A percentile compares a stretch with the other conserved stretches of the same genome.
Conservation (phyloP, 2,329 filamentous ascomycete genomes). For the Myotisia sp. region DNA sequence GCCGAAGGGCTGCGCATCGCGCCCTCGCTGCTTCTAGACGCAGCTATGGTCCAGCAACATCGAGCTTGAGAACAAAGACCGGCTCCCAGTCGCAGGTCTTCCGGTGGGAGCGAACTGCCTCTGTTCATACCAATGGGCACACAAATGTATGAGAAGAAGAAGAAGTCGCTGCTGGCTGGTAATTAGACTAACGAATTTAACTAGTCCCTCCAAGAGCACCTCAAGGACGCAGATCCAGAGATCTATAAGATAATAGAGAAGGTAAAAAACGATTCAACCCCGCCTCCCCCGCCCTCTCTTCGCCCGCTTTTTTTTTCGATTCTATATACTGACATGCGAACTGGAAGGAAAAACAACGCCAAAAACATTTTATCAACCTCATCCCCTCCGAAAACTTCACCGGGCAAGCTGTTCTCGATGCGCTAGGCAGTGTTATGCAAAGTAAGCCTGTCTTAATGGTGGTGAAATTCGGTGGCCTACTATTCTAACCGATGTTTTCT, state of each 20-base stretch:
- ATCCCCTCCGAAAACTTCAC: constrained; percentile 95
- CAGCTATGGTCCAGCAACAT: too few species aligned
- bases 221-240: constrained; percentile 72
- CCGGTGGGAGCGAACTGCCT: constrained; percentile 27
- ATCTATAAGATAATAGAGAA: constrained; percentile 85
- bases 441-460: constrained; percentile 41
- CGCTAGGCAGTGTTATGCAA: constrained; percentile 86
- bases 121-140: constrained; percentile 27
- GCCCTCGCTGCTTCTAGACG: too few species aligned
- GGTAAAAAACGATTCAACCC: constrained; percentile 35
- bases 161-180: too few species aligned
- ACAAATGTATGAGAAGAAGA: constrained; percentile 27
- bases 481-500: too few species aligned
- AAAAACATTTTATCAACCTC: constrained; percentile 97
- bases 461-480: constrained; percentile 9
- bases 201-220: constrained; percentile 63
- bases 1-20: constrained; percentile 21
- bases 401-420: constrained; percentile 81
- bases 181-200: too few species aligned
- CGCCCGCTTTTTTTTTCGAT: constrained; percentile 1
- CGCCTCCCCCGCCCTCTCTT: neutral
- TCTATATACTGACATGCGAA: neutral
- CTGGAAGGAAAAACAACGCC: constrained; percentile 73
- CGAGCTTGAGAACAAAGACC: too few species aligned
- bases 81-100: constrained; percentile 14